Evolutionary conservation across 257 asterid species (phyloP), one percentile per base, ranked within the genome.

Genomic region (Solanum okadae): DNA sequence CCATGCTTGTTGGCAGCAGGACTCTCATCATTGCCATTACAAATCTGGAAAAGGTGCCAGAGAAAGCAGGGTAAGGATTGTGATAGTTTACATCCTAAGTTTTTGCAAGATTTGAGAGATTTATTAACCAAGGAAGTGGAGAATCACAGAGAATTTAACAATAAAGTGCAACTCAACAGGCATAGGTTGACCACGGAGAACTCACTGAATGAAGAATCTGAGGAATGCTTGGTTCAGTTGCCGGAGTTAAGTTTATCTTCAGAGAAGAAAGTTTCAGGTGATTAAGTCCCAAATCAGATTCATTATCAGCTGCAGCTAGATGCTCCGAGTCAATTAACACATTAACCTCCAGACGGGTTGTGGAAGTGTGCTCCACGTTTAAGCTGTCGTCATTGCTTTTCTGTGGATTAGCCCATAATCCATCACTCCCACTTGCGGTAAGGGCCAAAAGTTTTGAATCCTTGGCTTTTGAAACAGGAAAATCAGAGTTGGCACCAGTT

Each of bases 151-250:
- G 84, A 42, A 75, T 34, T 76, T 52, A 84, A 31, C 15, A 85
- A 31, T n/a, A 79, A 27, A 70, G 44, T 56, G 73, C 59, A 85
- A 52, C 52, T 86, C 61, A 73, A 70, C 61, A 65, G 65, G 52
- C 67, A 38, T 67, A 86, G 61, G 20, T 31, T 90, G 86, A 75
- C 52, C 61, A 34, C 81, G 59, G 77, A 56, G 52, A 88, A 87
- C 98, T 93, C 90, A 97, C 99, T 93, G 93, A 73, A 93, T 97
- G 99, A 91, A 97, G 99, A 91, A 97, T 91, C 93, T 96, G 98
- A 75, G 99, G 99, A 92, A 97, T 96, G 90, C 99, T 97, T 22
- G 96, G 98, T 77, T 94, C 99, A 46, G 90, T 82, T 89, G 93
- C 97, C 35, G 92, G 77, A 89, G 93, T 89, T 87, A 93, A 88